These are phyloP conservation scores for Funneliformis caledonium DNA, from an alignment of 371 early-diverging fungal genomes.

Conservation along the genomic window DNA sequence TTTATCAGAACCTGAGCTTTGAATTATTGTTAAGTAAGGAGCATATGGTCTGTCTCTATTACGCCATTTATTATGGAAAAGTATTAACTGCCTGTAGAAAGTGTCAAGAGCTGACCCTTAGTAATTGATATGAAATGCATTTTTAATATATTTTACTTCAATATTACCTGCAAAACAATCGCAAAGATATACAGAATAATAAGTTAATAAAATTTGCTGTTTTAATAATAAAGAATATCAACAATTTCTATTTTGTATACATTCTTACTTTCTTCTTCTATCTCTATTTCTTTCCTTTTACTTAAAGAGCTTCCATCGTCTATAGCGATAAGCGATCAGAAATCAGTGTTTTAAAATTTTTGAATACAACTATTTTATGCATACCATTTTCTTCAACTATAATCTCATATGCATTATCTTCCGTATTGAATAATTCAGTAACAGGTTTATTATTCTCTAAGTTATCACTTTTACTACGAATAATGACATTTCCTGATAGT, in stretches of 20 bases:
- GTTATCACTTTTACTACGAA: background rate
- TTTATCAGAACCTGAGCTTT: slow-evolving; percentile 4
- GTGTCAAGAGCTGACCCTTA: background rate
- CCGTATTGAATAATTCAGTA: background rate
- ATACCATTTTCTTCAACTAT: background rate
- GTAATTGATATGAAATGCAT: background rate
- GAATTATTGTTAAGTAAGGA: background rate
- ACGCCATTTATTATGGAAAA: background rate
- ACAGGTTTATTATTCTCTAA: background rate
- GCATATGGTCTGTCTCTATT: background rate
- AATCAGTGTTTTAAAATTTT: background rate
- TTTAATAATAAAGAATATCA: background rate
- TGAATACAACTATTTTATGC: background rate
- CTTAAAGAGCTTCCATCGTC: background rate
- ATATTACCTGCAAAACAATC: background rate
- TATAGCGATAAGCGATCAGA: background rate
- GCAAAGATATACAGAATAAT: background rate
- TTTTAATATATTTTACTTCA: background rate
- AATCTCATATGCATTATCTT: background rate
- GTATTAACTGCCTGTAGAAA: background rate
- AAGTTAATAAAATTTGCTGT: too few relatives aligned
- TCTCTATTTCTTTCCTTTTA: background rate
- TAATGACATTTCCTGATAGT: background rate
- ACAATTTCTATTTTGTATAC: too few relatives aligned
- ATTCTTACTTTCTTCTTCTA: background rate